Percentiles rank a stretch among this genome's conserved stretches.
Conservation (phyloP, 2,329 filamentous ascomycete species). For the Coleophoma cylindrospora region DNA sequence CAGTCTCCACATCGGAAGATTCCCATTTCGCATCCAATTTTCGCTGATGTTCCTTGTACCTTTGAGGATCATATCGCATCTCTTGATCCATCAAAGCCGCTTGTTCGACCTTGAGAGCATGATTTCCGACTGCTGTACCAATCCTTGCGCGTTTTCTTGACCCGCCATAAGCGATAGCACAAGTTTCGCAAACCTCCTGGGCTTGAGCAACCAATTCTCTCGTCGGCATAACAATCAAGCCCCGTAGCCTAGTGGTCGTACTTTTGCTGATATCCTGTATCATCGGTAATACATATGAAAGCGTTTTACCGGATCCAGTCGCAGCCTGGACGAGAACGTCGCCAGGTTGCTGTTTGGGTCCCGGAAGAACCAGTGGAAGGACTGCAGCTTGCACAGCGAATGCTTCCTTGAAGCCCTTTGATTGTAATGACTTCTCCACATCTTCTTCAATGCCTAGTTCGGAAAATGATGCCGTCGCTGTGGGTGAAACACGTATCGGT, state of each 20-base stretch:
- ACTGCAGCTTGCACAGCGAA: slow-evolving; percentile 78
- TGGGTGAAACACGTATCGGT: slow-evolving; percentile 63
- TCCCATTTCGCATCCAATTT: slow-evolving; percentile 39
- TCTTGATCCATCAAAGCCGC: slow-evolving; percentile 56
- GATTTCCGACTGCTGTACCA: slow-evolving; percentile 77
- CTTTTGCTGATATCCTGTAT: slow-evolving; percentile 68
- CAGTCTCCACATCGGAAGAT: slow-evolving; percentile 38
- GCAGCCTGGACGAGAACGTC: slow-evolving; percentile 89
- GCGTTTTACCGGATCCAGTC: slow-evolving; percentile 92
- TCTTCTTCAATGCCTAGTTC: slow-evolving; percentile 58
- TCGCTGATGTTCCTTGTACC: slow-evolving; percentile 39
- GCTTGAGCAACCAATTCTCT: slow-evolving; percentile 87
- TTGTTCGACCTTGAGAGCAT: slow-evolving; percentile 65
- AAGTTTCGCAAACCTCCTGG: slow-evolving; percentile 70
- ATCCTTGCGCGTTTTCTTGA: slow-evolving; percentile 67
- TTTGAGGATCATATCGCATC: slow-evolving; percentile 62
- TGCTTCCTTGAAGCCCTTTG: slow-evolving; percentile 65
- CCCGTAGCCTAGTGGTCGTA: slow-evolving; percentile 63
- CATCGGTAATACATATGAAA: slow-evolving; percentile 86
- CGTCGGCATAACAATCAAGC: slow-evolving; percentile 83
- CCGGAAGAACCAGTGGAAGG: slow-evolving; percentile 72
- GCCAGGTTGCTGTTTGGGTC: slow-evolving; percentile 54
- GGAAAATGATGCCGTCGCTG: slow-evolving; percentile 55
- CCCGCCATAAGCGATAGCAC: slow-evolving; percentile 55
- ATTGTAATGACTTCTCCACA: slow-evolving; percentile 55